Base-by-base conservation (phyloP, 192 early-diverging fungal species). In the Backusella psychrophila region DNA sequence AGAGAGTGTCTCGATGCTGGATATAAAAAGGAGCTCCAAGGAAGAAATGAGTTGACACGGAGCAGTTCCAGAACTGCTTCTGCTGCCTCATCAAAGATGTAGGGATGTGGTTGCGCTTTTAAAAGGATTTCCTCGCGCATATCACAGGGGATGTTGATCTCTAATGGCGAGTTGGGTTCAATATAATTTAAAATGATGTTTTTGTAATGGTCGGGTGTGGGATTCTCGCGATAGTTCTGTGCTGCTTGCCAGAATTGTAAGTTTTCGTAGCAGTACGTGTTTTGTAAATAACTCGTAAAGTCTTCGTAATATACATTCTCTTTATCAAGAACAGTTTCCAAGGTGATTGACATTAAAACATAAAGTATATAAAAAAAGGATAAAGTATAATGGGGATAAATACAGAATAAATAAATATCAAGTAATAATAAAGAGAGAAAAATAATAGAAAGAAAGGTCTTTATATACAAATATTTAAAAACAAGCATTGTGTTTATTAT, bases 211-310 rank as follows among this genome's bases (percentile, higher is more conserved):
- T 53, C 63, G 29, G 31, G 9, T n/a, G 33, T 49, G 31, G 11
- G 63, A 1, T 41, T 41, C 2, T 46, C n/a, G 41, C 77, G 67
- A 66, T 86, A 86, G 35, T 73, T 71, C 36, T 72, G 67, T 1
- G 77, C 56, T 4, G 80, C 78, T 0, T 80, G 41, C 80, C 81
- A 86, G 71, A 86, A 86, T 33, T 53, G 67, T 5, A 83, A 39
- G 49, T 86, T 86, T 49, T 86, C 82, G 15, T 66, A 75, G 39
- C 82, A 83, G 33, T 82, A 82, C 1, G 77, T 76, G 17, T 74
- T 49, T 31, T 82, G 78, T 44, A 86, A 74, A 44, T 53, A 78
- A 0, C 17, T 23, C 2, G 77, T 29, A 59, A 78, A 78, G 29
- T 56, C 77, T 31, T 73, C 35, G 35, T 69, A 78, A 6, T 34